Percentiles rank a stretch among this genome's conserved stretches.
Evolutionary conservation across 1,139 yeast genomes (phyloP).

Genomic region (Candida pseudocylindracea): DNA sequence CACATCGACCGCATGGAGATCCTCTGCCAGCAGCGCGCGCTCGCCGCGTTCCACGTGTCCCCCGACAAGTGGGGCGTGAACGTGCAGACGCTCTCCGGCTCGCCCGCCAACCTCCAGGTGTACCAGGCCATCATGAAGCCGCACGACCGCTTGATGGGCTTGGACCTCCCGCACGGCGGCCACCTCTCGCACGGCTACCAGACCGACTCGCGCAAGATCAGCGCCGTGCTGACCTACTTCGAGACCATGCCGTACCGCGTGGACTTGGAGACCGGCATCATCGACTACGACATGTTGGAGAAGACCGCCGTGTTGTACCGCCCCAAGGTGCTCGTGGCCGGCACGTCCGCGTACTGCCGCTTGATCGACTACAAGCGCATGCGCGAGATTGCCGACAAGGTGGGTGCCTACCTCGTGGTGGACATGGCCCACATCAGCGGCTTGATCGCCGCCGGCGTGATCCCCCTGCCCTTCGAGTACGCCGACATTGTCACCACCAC

Average conservation of each 20-base stretch:
- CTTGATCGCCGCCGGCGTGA: slow-evolving; percentile 79
- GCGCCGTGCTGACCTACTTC: slow-evolving; percentile 80
- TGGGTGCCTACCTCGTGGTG: slow-evolving; percentile 76
- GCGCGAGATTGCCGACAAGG: slow-evolving; percentile 75
- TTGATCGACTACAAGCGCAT: slow-evolving; percentile 78
- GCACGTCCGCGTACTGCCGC: slow-evolving; percentile 91
- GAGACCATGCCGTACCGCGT: slow-evolving; percentile 95
- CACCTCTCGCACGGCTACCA: slow-evolving; percentile 94
- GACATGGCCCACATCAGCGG: slow-evolving; percentile 98
- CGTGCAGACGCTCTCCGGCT: slow-evolving; percentile 85
- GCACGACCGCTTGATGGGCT: slow-evolving; percentile 89
- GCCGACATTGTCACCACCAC: slow-evolving; percentile 95
- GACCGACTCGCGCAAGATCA: slow-evolving; percentile 70
- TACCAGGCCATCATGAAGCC: slow-evolving; percentile 82
- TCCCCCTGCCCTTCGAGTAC: slow-evolving; percentile 81
- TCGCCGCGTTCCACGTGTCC: slow-evolving; percentile 59
- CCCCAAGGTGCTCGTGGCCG: slow-evolving; percentile 90
- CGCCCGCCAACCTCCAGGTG: slow-evolving; percentile 89
- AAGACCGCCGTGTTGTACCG: slow-evolving; percentile 70
- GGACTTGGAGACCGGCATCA: slow-evolving; percentile 64
- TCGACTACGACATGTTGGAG: slow-evolving; percentile 79
- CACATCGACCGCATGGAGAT: slow-evolving; percentile 79
- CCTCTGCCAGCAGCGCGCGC: slow-evolving; percentile 79
- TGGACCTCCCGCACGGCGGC: slow-evolving; percentile 94
- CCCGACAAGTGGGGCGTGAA: slow-evolving; percentile 87